A percentile compares a stretch with the other conserved stretches of the same genome.
These are phyloP conservation scores for Amylocystis lapponica DNA, from an alignment of 768 basidiomycete genomes.

Conservation along the genomic window DNA sequence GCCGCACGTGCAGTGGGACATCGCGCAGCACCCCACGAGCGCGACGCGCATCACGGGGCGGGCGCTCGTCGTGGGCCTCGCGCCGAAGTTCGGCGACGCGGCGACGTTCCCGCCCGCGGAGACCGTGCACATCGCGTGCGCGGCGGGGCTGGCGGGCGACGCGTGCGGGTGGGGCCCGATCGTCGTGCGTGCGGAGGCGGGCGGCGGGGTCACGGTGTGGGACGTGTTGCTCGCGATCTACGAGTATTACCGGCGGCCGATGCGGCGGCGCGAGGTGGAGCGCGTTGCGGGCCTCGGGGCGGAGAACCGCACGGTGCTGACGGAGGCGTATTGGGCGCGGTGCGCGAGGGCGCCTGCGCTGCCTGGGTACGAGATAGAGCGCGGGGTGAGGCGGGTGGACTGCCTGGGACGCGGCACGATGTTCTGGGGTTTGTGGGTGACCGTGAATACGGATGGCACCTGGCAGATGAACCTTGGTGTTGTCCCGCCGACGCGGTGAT, in stretches of 20 bases:
- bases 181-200: conserved; percentile 30
- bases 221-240: conserved; percentile 47
- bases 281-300: conserved; percentile 15
- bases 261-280: conserved; percentile 29
- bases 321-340: conserved; percentile 29
- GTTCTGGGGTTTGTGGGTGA: conserved; percentile 38
- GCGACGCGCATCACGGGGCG: conserved; percentile 27
- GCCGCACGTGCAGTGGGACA: conserved; percentile 30
- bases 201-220: conserved; percentile 29
- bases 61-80: conserved; percentile 19
- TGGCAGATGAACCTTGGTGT: conserved; percentile 45
- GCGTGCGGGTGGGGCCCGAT: conserved; percentile 52
- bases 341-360: conserved; percentile 35
- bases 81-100: conserved; percentile 9
- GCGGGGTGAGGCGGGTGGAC: conserved; percentile 45
- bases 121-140: conserved; percentile 21
- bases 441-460: conserved; percentile 24
- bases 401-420: conserved; percentile 39
- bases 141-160: conserved; percentile 7
- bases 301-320: conserved; percentile 17
- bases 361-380: conserved; percentile 30
- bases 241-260: conserved; percentile 38
- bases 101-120: conserved; percentile 19
- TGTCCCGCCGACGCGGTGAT: too few relatives aligned
- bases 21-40: conserved; percentile 27